Conservation (phyloP, 768 basidiomycete genomes). For the Ramaria sp. region DNA sequence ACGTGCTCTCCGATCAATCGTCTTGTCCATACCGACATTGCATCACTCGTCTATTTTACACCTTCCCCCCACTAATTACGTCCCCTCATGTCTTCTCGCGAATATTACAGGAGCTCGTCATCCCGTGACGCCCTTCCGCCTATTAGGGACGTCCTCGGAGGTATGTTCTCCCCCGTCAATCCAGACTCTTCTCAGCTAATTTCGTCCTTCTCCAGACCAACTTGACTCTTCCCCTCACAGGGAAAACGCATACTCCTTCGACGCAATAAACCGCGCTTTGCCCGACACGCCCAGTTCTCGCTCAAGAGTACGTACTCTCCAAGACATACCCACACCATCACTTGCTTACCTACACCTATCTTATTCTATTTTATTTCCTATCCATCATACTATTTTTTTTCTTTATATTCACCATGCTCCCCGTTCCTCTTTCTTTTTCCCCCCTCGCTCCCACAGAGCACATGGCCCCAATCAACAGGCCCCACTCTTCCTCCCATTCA, state of each 20-base stretch:
- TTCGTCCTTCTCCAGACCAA: background rate
- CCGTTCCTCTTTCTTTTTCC: too few relatives aligned
- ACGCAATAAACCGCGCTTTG: background rate
- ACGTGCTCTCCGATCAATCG: background rate
- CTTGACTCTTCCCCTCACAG: background rate
- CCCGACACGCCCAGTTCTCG: background rate
- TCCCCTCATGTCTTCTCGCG: background rate
- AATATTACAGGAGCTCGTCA: background rate
- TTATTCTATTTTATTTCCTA: too few relatives aligned
- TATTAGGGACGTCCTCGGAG: constrained; percentile 4
- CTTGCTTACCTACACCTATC: too few relatives aligned
- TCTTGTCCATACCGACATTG: background rate
- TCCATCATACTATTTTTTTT: too few relatives aligned
- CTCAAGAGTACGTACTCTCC: background rate
- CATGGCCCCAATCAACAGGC: background rate
- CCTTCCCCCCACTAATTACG: background rate
- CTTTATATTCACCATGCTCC: too few relatives aligned
- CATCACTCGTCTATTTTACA: background rate
- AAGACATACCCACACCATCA: background rate
- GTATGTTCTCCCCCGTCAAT: background rate
- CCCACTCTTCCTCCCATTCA: constrained; percentile 6
- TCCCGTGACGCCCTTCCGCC: background rate
- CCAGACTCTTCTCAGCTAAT: background rate
- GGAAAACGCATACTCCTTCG: background rate
- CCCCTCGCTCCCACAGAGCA: background rate